Base-by-base conservation (phyloP, 2,329 filamentous ascomycete genomes). In the Microdochium paspali region DNA sequence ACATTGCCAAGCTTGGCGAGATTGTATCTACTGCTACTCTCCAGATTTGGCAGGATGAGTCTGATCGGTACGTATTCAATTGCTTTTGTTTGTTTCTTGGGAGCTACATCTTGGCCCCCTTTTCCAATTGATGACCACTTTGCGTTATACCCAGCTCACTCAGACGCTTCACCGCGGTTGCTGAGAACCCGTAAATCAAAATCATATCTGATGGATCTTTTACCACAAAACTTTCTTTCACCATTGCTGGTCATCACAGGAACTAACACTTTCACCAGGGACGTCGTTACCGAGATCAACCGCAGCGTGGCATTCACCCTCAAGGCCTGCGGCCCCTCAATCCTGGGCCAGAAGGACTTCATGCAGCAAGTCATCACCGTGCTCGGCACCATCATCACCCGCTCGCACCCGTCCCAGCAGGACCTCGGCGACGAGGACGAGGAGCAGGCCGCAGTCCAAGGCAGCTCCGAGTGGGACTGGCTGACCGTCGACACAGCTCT, bases 131-230 rank as follows among this genome's bases (percentile, higher is more conserved):
- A 96, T 96, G 90, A 95, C 70, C 75, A 79, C 74, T 69, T 73
- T 80, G 82, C 87, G 88, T 90, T 90, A 91, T 80, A 91, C 91
- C 90, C 90, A 96, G 90, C 90, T 96, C 91, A 96, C 90, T 95
- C 88, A 87, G 86, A 97, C 84, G 84, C 87, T 72, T 78, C 12
- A 72, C 71, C 81, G 86, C 82, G 82, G 72, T 82, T 95, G 89
- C 86, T 89, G 88, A 84, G 84, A 93, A 94, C 70, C 74, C 89
- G 85, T 80, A 70, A 51, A 60, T 58, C 74, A 40, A 40, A 40
- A 40, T 40, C 35, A 64, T 61, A 69, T 67, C 69, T 74, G 68
- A 70, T 40, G 35, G 35, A 40, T 40, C n/a, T 40, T 12, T 21
- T 49, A 47, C 49, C 47, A 25, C 24, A 20, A 40, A 23, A 26